Conservation (phyloP, 2,329 filamentous ascomycete species). For the Cercospora sp. region DNA sequence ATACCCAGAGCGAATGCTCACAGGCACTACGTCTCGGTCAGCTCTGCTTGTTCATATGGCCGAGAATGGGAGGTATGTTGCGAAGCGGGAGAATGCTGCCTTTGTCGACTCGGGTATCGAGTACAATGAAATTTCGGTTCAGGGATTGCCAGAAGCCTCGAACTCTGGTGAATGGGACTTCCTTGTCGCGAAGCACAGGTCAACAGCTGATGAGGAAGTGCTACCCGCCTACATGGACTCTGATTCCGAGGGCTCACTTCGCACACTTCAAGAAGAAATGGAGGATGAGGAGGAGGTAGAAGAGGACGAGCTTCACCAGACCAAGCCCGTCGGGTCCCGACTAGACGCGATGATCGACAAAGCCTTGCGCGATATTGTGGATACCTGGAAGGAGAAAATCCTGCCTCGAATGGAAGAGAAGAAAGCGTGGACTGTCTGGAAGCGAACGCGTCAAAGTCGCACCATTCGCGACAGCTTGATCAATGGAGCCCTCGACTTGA, state of each 20-base stretch:
- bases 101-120: conserved; percentile 25
- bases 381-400: conserved; percentile 61
- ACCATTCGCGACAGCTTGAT: conserved; percentile 47
- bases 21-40: conserved; percentile 31
- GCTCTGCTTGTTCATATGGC: conserved; percentile 35
- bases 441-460: conserved; percentile 51
- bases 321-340: conserved; percentile 42
- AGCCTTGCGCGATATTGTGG: conserved; percentile 53
- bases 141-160: conserved; percentile 21
- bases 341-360: conserved; percentile 57
- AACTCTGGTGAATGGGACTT: conserved; percentile 32
- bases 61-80: conserved; percentile 23
- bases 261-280: conserved; percentile 31
- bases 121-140: conserved; percentile 13
- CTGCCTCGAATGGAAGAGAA: conserved; percentile 57
- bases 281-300: conserved; percentile 54
- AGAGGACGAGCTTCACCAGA: conserved; percentile 40
- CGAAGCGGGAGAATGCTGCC: conserved; percentile 34
- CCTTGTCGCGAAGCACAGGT: conserved; percentile 31
- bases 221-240: conserved; percentile 22
- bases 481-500: conserved; percentile 45
- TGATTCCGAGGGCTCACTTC: conserved; percentile 14
- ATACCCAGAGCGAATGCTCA: conserved; percentile 32
- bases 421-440: conserved; percentile 65
- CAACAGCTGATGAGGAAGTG: conserved; percentile 42